phyloP scores from a whole-genome alignment of 2,329 filamentous ascomycete genomes.

The Cylindrodendrum hubeiense region DNA sequence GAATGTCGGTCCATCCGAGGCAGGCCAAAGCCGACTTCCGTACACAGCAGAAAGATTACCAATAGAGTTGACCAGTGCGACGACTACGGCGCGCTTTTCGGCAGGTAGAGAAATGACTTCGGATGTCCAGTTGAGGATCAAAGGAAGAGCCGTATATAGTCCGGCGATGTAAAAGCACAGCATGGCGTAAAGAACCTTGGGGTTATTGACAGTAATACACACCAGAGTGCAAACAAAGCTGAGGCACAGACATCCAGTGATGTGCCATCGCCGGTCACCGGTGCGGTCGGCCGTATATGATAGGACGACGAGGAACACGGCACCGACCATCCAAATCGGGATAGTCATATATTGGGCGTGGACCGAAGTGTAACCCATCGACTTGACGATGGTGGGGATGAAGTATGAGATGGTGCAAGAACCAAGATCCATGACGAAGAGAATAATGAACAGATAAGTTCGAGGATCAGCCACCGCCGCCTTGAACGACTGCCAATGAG shows the following conservation, averaged over 20 bases:
- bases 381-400: slow-evolving; percentile 63
- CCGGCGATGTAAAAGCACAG: slow-evolving; percentile 44
- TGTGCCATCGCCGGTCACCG: slow-evolving; percentile 46
- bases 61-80: slow-evolving; percentile 48
- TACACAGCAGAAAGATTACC: slow-evolving; percentile 49
- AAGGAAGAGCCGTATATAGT: slow-evolving; percentile 42
- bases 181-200: slow-evolving; percentile 46
- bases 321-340: slow-evolving; percentile 47
- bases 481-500: slow-evolving; percentile 45
- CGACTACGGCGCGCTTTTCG: slow-evolving; percentile 49
- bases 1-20: slow-evolving; percentile 39
- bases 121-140: slow-evolving; percentile 47
- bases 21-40: slow-evolving; percentile 47
- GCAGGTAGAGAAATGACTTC: slow-evolving; percentile 42
- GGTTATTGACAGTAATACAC: slow-evolving; percentile 46
- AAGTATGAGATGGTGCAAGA: slow-evolving; percentile 65
- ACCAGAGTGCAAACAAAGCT: slow-evolving; percentile 45
- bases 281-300: slow-evolving; percentile 45
- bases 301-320: slow-evolving; percentile 40
- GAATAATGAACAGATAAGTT: slow-evolving; percentile 60
- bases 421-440: slow-evolving; percentile 62
- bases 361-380: slow-evolving; percentile 58
- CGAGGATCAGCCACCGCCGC: slow-evolving; percentile 58
- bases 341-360: slow-evolving; percentile 63
- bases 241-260: slow-evolving; percentile 37